phyloP scores from a whole-genome alignment of 805 yeast genomes.

The Pichia exigua region DNA sequence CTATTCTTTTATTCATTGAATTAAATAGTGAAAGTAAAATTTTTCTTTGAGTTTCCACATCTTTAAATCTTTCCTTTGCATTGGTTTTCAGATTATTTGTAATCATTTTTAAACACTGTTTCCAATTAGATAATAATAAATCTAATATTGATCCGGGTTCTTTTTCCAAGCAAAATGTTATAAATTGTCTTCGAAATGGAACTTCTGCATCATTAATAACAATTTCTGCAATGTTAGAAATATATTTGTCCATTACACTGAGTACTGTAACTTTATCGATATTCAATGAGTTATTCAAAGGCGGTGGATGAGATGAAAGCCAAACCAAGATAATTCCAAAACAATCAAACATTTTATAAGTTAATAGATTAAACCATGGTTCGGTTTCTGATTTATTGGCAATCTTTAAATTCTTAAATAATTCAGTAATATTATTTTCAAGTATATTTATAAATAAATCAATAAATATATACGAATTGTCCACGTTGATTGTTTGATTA shows the following conservation, averaged over 20 bases:
- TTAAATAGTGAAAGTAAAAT: not conserved
- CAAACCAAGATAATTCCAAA: constrained; percentile 6
- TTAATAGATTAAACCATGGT: constrained; percentile 10
- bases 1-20: not conserved
- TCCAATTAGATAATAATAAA: constrained; percentile 2
- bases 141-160: not conserved
- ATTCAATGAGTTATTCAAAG: not conserved
- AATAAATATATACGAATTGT: constrained; percentile 9
- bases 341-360: constrained; percentile 11
- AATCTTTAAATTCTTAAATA: not conserved
- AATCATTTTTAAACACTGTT: not conserved
- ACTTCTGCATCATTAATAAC: no score
- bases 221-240: not conserved
- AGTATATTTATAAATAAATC: not conserved
- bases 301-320: constrained; percentile 4
- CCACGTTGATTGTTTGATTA: not conserved
- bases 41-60: not conserved
- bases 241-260: not conserved
- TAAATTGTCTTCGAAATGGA: not conserved
- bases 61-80: not conserved
- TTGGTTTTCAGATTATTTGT: not conserved
- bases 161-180: not conserved
- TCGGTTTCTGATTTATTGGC: not conserved
- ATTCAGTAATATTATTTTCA: not conserved
- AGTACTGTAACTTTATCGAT: not conserved